These are phyloP conservation scores for Perilla frutescens DNA, from an alignment of 257 asterid genomes.

Conservation along the genomic window DNA sequence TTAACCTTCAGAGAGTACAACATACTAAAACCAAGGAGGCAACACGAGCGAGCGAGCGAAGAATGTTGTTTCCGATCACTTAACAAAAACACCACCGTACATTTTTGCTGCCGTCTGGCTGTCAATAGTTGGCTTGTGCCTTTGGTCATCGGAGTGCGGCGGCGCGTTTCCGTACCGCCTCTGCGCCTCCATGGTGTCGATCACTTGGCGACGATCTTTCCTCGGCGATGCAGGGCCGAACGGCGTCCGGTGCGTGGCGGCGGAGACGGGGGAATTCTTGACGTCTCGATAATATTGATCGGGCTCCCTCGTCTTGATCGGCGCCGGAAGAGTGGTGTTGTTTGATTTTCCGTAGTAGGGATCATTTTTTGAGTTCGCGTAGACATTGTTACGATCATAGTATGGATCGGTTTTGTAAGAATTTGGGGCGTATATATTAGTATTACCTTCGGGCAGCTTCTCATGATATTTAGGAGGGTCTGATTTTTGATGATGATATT, in stretches of 20 bases:
- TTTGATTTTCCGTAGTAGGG: constrained; percentile 6
- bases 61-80: not conserved
- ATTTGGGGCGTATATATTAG: not conserved
- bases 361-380: not conserved
- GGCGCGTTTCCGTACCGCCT: constrained; percentile 27
- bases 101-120: constrained; percentile 39
- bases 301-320: constrained; percentile 26
- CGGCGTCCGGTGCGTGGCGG: not conserved
- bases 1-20: no score
- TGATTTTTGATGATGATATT: not conserved
- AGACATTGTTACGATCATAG: not conserved
- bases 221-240: constrained; percentile 3
- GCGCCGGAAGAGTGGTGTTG: constrained; percentile 25
- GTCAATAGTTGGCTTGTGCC: constrained; percentile 30
- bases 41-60: no score
- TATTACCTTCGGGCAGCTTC: constrained; percentile 1
- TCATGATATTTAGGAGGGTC: not conserved
- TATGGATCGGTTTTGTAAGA: not conserved
- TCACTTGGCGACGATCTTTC: constrained; percentile 24
- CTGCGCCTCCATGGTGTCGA: constrained; percentile 34
- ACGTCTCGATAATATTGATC: not conserved
- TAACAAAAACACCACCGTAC: constrained; percentile 43
- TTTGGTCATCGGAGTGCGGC: not conserved
- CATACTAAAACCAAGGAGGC: no score
- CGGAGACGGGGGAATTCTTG: constrained; percentile 29